phyloP scores from a whole-genome alignment of 176 grass and related monocot species.

The Triticum turgidum region DNA sequence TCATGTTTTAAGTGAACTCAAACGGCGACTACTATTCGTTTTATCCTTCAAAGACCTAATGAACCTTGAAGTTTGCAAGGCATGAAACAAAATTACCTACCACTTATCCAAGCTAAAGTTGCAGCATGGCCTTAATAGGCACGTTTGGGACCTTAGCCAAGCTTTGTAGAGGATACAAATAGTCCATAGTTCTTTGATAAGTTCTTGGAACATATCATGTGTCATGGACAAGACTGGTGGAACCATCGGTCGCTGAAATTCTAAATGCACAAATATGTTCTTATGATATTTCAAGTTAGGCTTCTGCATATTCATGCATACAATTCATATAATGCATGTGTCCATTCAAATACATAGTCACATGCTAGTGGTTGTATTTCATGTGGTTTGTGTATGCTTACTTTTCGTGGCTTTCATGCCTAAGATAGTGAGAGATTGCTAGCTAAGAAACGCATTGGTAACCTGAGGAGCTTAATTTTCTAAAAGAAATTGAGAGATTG shows the following conservation, averaged over 20 bases:
- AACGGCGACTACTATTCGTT: neutral
- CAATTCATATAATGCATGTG: neutral
- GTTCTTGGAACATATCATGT: neutral
- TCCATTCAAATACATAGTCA: constrained; percentile 18
- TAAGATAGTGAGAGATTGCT: constrained; percentile 8
- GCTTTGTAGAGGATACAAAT: neutral
- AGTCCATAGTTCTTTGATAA: neutral
- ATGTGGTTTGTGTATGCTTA: neutral
- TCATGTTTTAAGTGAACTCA: neutral
- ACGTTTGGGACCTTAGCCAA: neutral
- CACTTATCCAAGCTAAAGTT: neutral
- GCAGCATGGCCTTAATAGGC: neutral
- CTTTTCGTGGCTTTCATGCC: neutral
- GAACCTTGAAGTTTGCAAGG: neutral
- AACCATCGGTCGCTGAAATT: constrained; percentile 9
- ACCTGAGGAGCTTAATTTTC: neutral
- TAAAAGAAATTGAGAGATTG: neutral
- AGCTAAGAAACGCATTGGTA: neutral
- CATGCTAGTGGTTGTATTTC: neutral
- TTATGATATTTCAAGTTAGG: neutral
- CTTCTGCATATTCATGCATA: constrained; percentile 15
- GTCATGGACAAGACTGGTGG: neutral
- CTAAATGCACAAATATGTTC: neutral
- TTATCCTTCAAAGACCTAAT: constrained; percentile 11
- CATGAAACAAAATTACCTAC: neutral